These are phyloP conservation scores for Penicillium cinerascens DNA, from an alignment of 495 filamentous ascomycete genomes.

Conservation along the genomic window DNA sequence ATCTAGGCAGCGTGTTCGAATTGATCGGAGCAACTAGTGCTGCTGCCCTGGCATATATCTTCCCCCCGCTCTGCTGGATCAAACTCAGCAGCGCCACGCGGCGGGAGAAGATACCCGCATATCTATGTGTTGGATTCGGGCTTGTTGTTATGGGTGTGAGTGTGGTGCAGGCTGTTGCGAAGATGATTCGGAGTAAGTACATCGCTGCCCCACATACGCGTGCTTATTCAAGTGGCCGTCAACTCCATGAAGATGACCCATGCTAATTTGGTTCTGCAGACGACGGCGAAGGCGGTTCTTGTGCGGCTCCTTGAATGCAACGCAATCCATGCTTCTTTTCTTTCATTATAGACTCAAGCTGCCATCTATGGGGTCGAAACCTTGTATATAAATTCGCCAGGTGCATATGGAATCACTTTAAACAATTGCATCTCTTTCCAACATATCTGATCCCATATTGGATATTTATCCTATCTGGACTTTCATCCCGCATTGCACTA, in stretches of 20 bases:
- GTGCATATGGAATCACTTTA: not conserved
- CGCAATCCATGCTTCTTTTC: not conserved
- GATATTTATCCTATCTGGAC: not conserved
- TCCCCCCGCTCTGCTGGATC: constrained; percentile 92
- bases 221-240: not conserved
- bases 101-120: constrained; percentile 71
- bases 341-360: not conserved
- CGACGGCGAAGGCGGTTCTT: constrained; percentile 11
- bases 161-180: constrained; percentile 66
- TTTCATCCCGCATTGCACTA: no score
- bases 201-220: no score
- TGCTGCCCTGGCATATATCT: constrained; percentile 88
- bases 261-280: constrained; percentile 3
- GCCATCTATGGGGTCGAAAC: not conserved
- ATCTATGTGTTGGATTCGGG: constrained; percentile 70
- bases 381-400: not conserved
- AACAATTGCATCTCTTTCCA: not conserved
- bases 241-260: not conserved
- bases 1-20: constrained; percentile 91
- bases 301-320: constrained; percentile 9
- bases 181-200: constrained; percentile 54
- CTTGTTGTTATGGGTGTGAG: constrained; percentile 80
- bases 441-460: not conserved
- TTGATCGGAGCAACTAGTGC: constrained; percentile 93
- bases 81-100: constrained; percentile 69